A percentile compares a stretch with the other conserved stretches of the same genome.
These are phyloP conservation scores for Coemansia sp. DNA, from an alignment of 192 early-diverging fungal genomes.

Conservation along the genomic window DNA sequence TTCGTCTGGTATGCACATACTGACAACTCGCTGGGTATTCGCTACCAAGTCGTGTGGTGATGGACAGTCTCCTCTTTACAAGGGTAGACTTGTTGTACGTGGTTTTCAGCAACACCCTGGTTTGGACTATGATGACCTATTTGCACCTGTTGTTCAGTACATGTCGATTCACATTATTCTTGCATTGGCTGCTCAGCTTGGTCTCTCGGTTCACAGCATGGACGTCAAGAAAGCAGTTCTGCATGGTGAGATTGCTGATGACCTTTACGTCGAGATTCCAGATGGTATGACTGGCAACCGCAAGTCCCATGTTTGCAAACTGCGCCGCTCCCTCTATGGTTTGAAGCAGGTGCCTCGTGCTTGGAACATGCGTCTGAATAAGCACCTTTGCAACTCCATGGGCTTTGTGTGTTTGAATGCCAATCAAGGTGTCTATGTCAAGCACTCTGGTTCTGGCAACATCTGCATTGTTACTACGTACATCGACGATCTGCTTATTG, in stretches of 20 bases:
- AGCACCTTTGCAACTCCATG: background rate
- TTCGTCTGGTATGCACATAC: background rate
- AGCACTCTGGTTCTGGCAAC: background rate
- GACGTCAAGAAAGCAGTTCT: slow-evolving; percentile 13
- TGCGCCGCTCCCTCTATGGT: slow-evolving; percentile 7
- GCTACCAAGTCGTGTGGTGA: slow-evolving; percentile 1
- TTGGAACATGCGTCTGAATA: slow-evolving; percentile 2
- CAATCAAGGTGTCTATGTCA: background rate
- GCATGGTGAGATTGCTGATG: slow-evolving; percentile 11
- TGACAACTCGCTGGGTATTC: slow-evolving; percentile 10
- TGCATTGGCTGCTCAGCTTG: background rate
- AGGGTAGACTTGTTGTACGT: slow-evolving; percentile 2
- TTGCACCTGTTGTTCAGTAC: slow-evolving; percentile 12
- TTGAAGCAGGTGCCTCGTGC: slow-evolving; percentile 9
- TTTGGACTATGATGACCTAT: slow-evolving; percentile 3
- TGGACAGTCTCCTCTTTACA: slow-evolving; percentile 2
- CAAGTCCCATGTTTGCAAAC: background rate
- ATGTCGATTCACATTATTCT: slow-evolving; percentile 8
- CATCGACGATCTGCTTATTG: slow-evolving; percentile 7
- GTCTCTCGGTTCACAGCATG: background rate
- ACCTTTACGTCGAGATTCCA: slow-evolving; percentile 8
- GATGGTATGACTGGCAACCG: background rate
- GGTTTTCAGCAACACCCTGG: background rate
- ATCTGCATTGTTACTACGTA: slow-evolving; percentile 2
- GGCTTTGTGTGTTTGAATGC: slow-evolving; percentile 1